Conservation (phyloP, 352 stramenopile species). For the Phytophthora fragariae region DNA sequence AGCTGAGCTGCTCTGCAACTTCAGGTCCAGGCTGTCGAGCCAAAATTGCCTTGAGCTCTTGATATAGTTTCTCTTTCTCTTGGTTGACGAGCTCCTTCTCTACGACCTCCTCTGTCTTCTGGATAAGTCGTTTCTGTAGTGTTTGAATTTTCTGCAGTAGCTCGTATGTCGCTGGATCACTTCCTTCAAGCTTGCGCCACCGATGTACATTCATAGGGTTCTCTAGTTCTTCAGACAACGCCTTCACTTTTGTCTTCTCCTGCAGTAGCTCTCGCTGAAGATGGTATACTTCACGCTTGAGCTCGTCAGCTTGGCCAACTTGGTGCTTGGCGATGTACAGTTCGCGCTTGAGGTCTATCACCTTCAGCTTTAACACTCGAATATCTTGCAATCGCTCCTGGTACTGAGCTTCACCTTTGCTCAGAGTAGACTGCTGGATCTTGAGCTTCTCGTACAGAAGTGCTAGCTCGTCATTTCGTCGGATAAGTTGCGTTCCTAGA, state of each 20-base stretch:
- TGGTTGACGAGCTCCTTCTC: constrained; percentile 96
- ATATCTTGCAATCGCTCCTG: constrained; percentile 94
- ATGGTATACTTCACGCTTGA: constrained; percentile 91
- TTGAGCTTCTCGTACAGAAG: constrained; percentile 98
- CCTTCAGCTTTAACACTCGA: constrained; percentile 95
- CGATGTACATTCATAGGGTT: constrained; percentile 98
- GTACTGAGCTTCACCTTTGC: constrained; percentile 95
- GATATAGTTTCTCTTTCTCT: constrained; percentile 96
- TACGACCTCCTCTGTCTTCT: constrained; percentile 96
- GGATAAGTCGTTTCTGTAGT: constrained; percentile 94
- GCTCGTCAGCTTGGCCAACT: constrained; percentile 84
- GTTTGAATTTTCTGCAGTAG: constrained; percentile 98
- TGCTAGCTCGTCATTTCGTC: constrained; percentile 96
- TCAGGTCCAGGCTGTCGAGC: constrained; percentile 94
- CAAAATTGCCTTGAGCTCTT: constrained; percentile 95
- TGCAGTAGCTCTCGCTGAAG: constrained; percentile 93
- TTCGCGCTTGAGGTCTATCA: constrained; percentile 94
- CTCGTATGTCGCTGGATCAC: constrained; percentile 95
- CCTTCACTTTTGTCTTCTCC: constrained; percentile 97
- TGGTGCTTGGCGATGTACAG: constrained; percentile 92
- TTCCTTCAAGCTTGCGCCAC: constrained; percentile 97
- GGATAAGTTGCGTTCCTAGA: constrained; percentile 96
- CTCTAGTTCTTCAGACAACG: constrained; percentile 95
- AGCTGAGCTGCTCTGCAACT: constrained; percentile 95
- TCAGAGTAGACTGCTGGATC: constrained; percentile 95